These are phyloP conservation scores for Anthracocystis setariae DNA, from an alignment of 1,284 basidiomycete genomes.

Conservation along the genomic window DNA sequence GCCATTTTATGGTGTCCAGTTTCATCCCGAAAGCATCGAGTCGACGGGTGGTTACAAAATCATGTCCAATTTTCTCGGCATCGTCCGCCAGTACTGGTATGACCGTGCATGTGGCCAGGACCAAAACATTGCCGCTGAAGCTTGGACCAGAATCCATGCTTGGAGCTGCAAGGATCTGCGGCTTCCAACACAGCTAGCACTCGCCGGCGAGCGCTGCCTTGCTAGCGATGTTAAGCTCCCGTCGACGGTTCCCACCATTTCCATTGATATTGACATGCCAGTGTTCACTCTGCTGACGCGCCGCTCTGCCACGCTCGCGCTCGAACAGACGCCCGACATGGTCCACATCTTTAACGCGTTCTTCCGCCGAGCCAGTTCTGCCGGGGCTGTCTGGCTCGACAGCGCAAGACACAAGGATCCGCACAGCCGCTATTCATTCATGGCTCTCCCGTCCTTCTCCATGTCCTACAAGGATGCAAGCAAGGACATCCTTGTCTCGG, in stretches of 20 bases:
- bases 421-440: slow-evolving; percentile 57
- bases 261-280: too few relatives aligned
- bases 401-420: slow-evolving; percentile 63
- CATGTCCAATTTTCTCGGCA: slow-evolving; percentile 58
- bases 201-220: slow-evolving; percentile 36
- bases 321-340: slow-evolving; percentile 16
- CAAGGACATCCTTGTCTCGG: slow-evolving; percentile 14
- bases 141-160: slow-evolving; percentile 7
- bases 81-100: slow-evolving; percentile 48
- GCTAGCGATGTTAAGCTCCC: slow-evolving; percentile 4
- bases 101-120: slow-evolving; percentile 1
- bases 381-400: slow-evolving; percentile 72
- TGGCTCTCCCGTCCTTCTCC: slow-evolving; percentile 57
- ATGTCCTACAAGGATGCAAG: slow-evolving; percentile 52
- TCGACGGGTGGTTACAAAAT: slow-evolving; percentile 47
- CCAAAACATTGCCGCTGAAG: slow-evolving; percentile 5
- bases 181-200: slow-evolving; percentile 21
- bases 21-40: slow-evolving; percentile 78
- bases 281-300: slow-evolving; percentile 12
- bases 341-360: slow-evolving; percentile 69
- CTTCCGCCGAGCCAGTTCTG: slow-evolving; percentile 50
- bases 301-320: slow-evolving; percentile 37
- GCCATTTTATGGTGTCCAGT: slow-evolving; percentile 91
- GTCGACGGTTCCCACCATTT: neutral
- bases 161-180: slow-evolving; percentile 14